A percentile compares a stretch with the other conserved stretches of the same genome.
These are phyloP conservation scores for Leishmania mexicana DNA, from an alignment of 208 protist species.

Conservation along the genomic window DNA sequence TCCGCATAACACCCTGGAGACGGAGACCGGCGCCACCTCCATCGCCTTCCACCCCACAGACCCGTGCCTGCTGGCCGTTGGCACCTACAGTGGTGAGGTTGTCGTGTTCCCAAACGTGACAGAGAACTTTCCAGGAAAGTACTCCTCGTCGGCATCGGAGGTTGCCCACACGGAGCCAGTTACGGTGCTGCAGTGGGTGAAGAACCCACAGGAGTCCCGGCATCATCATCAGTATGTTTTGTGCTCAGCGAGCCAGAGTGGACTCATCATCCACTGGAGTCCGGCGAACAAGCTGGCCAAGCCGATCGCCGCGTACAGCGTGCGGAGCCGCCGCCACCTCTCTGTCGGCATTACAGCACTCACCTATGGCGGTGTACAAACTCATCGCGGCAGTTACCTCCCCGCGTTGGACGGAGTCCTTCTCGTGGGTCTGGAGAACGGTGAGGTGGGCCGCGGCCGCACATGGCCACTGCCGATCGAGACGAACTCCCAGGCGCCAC, in stretches of 20 bases:
- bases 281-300: conserved; percentile 60
- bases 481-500: conserved; percentile 14
- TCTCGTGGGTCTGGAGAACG: conserved; percentile 84
- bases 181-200: conserved; percentile 75
- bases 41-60: conserved; percentile 89
- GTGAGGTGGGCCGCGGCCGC: conserved; percentile 85
- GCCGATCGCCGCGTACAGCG: conserved; percentile 60
- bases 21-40: conserved; percentile 74
- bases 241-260: conserved; percentile 75
- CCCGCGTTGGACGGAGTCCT: conserved; percentile 64
- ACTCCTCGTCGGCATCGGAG: conserved; percentile 36
- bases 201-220: conserved; percentile 60
- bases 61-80: conserved; percentile 77
- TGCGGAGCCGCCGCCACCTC: conserved; percentile 56
- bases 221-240: conserved; percentile 70
- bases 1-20: conserved; percentile 83
- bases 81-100: conserved; percentile 91
- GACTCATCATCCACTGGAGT: conserved; percentile 80
- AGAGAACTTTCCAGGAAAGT: conserved; percentile 44
- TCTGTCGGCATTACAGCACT: conserved; percentile 67
- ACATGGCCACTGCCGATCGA: conserved; percentile 35
- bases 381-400: conserved; percentile 26
- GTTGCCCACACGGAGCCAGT: conserved; percentile 79
- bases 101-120: conserved; percentile 69
- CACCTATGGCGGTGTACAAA: conserved; percentile 37